Evolutionary conservation across 129 eudicot genomes (phyloP).

Genomic region (Kitagawia praeruptora): DNA sequence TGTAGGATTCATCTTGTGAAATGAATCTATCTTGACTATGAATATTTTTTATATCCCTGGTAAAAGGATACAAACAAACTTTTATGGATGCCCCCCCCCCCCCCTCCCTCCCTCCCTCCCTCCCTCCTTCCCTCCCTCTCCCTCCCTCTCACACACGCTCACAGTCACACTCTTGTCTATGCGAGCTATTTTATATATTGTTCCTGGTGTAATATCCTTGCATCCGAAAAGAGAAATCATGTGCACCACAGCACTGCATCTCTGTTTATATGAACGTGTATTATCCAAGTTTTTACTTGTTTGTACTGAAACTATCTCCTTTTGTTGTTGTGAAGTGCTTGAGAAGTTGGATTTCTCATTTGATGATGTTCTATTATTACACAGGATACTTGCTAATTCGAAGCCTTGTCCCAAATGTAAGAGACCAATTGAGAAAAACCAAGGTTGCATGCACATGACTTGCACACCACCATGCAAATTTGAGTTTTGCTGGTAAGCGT

Average conservation of each 20-base stretch:
- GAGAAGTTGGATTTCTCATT: not conserved
- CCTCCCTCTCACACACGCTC: not conserved
- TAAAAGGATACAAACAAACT: not conserved
- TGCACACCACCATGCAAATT: conserved; percentile 14
- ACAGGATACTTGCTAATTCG: conserved; percentile 92
- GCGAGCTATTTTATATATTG: not conserved
- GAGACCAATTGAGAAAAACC: conserved; percentile 96
- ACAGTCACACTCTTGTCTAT: not conserved
- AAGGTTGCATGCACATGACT: conserved; percentile 86
- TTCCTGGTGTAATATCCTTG: not conserved
- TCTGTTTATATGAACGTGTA: not conserved
- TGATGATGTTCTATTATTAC: not conserved
- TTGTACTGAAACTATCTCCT: not conserved
- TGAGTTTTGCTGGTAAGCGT: conserved; percentile 5
- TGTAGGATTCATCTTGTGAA: not conserved
- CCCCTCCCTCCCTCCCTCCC: too few relatives aligned
- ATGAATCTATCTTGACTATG: not conserved
- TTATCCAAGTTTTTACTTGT: not conserved
- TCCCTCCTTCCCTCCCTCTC: too few relatives aligned
- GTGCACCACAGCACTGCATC: not conserved
- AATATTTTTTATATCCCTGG: not conserved
- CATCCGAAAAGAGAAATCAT: not conserved
- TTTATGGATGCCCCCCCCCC: not conserved
- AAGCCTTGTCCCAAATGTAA: conserved; percentile 99
- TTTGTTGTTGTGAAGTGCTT: not conserved